phyloP scores from a whole-genome alignment of 257 asterid genomes.

The Vinca minor region DNA sequence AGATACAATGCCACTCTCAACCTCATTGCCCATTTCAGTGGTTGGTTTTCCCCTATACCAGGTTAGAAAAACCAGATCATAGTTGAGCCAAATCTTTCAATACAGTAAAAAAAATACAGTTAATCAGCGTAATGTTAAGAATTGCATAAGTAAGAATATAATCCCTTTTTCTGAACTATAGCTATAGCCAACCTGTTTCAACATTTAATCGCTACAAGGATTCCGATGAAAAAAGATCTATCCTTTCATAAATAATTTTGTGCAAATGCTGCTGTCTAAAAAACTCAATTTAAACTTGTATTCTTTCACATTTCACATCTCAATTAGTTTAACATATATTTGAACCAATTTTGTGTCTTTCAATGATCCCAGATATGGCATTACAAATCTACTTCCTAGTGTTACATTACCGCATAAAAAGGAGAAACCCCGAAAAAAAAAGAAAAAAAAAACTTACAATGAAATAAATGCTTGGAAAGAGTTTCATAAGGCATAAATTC shows the following conservation, averaged over 20 bases:
- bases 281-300: background rate
- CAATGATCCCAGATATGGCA: background rate
- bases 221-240: conserved; percentile 1
- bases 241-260: background rate
- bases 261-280: background rate
- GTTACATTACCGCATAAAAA: background rate
- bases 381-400: background rate
- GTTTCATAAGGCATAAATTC: conserved; percentile 48
- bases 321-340: background rate
- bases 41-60: conserved; percentile 36
- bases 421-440: background rate
- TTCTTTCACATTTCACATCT: background rate
- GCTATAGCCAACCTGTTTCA: background rate
- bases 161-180: background rate
- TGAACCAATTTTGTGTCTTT: too few relatives aligned
- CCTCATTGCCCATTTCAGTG: conserved; percentile 46
- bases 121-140: background rate
- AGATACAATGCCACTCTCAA: conserved; percentile 39
- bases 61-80: conserved; percentile 1
- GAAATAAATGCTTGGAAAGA: conserved; percentile 39
- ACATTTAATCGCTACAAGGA: background rate
- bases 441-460: conserved; percentile 25
- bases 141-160: background rate
- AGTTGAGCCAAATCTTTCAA: background rate
- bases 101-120: background rate